Evolutionary conservation across 2,329 filamentous ascomycete genomes (phyloP), one percentile per base, ranked within the genome.

Genomic region (Hypoxylon sp.): DNA sequence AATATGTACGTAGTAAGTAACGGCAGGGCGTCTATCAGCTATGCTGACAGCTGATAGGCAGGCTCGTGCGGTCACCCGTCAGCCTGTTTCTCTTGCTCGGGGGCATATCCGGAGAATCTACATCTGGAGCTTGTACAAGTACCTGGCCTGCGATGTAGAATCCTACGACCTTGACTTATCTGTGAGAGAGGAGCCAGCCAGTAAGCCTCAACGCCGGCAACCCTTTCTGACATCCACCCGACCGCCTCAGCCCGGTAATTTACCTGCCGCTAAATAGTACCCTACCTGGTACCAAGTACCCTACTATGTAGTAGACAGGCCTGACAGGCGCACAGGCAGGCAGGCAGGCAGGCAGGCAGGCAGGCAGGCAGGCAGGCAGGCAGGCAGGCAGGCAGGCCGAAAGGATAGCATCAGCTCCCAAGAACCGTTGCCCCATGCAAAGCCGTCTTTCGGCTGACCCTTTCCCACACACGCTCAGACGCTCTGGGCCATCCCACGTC

Each of bases 331-430:
- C n/a, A n/a, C n/a, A n/a, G n/a, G n/a, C n/a, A n/a, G n/a, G n/a
- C n/a, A n/a, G n/a, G n/a, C n/a, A n/a, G n/a, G n/a, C n/a, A n/a
- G n/a, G n/a, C n/a, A n/a, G n/a, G n/a, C n/a, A n/a, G n/a, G n/a
- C n/a, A n/a, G n/a, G n/a, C n/a, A n/a, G n/a, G n/a, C n/a, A n/a
- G n/a, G n/a, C n/a, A n/a, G n/a, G n/a, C n/a, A n/a, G n/a, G n/a
- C n/a, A n/a, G n/a, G n/a, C n/a, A n/a, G n/a, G n/a, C n/a, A n/a
- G n/a, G n/a, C n/a, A n/a, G n/a, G n/a, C n/a, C n/a, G n/a, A 57
- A 54, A 62, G 58, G 55, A 55, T 64, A 43, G 61, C 58, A 64
- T 64, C 61, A 64, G 61, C 61, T 64, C 61, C 55, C 52, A 61
- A 61, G 47, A 58, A 38, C 58, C 57, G 58, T n/a, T n/a, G n/a